Base-by-base conservation (phyloP, 2,329 filamentous ascomycete species). In the Sporothrix pallida region DNA sequence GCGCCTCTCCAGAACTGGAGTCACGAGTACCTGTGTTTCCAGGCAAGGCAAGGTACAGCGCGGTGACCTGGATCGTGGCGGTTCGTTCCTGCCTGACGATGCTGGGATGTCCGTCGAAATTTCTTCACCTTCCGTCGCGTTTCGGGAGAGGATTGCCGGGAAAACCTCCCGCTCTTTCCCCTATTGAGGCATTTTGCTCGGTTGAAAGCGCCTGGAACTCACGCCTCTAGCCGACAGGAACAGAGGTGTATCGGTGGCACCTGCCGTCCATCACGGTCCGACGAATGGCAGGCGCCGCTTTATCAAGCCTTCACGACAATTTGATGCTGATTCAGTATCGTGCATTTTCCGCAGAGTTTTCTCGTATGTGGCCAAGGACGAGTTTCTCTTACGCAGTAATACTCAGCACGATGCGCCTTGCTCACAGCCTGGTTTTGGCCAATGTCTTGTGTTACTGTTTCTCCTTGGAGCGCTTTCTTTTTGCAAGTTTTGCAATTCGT, bases 181-280 rank as follows among this genome's bases (percentile, higher is more conserved):
- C 17, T 48, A 15, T 69, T 74, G 73, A 73, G 73, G 73, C 73
- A 75, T 74, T 75, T 74, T 75, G 73, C 46, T 75, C 71, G 73
- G 74, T 48, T 52, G 60, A 67, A 70, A 56, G 52, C 62, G 10
- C n/a, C 69, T 62, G 26, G 44, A 42, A 9, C n/a, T 12, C 65
- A 52, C 58, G 13, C n/a, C 23, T 68, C 65, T 69, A 74, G 50
- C 72, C 72, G 72, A 70, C 48, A 62, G 12, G 3, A 65, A 20
- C 48, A 69, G 65, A 69, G 70, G 70, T 46, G 20, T 20, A 23
- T 70, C 72, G 72, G 46, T 46, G 31, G 52, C 52, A 42, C 48
- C 48, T 70, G 26, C 26, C 56, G 42, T 37, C 46, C 23, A 62
- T 7, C 20, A 37, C 17, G 31, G 44, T 17, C 50, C 23, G 58